Percentiles rank a stretch among this genome's conserved stretches.
These are phyloP conservation scores for Erodium maritimum DNA, from an alignment of 345 rosid genomes.

Conservation along the genomic window DNA sequence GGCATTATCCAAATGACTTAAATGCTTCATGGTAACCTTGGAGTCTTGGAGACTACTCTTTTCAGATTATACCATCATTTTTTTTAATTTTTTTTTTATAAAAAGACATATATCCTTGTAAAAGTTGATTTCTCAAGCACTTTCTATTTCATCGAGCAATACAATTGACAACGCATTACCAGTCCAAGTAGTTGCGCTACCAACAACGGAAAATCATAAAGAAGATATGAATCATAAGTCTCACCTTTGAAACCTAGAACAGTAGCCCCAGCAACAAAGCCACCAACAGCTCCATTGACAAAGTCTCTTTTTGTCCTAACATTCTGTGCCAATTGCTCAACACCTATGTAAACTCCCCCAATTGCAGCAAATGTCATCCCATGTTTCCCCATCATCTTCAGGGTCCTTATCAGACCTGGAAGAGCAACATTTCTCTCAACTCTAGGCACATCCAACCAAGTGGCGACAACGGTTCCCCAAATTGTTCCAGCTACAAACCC, in stretches of 20 bases:
- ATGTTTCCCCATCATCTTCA: slow-evolving; percentile 92
- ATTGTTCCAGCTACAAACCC: slow-evolving; percentile 77
- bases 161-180: background rate
- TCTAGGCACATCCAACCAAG: slow-evolving; percentile 94
- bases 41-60: too few species aligned
- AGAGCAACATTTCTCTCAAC: slow-evolving; percentile 92
- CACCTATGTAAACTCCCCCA: slow-evolving; percentile 96
- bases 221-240: background rate
- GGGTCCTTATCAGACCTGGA: slow-evolving; percentile 77
- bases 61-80: too few species aligned
- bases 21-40: too few species aligned
- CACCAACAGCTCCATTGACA: slow-evolving; percentile 85
- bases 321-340: slow-evolving; percentile 75
- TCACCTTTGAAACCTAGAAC: slow-evolving; percentile 80
- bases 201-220: background rate
- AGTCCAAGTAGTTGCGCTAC: background rate
- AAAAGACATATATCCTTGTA: background rate
- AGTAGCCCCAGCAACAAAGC: slow-evolving; percentile 90
- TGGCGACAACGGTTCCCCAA: slow-evolving; percentile 81
- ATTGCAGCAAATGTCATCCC: slow-evolving; percentile 91
- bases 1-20: too few species aligned
- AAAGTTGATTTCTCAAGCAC: background rate
- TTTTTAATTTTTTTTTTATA: too few species aligned
- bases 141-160: background rate
- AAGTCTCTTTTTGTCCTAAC: slow-evolving; percentile 78